These are phyloP conservation scores for Paramecium sexaurelia DNA, from an alignment of 73 alveolate species.

Conservation along the genomic window DNA sequence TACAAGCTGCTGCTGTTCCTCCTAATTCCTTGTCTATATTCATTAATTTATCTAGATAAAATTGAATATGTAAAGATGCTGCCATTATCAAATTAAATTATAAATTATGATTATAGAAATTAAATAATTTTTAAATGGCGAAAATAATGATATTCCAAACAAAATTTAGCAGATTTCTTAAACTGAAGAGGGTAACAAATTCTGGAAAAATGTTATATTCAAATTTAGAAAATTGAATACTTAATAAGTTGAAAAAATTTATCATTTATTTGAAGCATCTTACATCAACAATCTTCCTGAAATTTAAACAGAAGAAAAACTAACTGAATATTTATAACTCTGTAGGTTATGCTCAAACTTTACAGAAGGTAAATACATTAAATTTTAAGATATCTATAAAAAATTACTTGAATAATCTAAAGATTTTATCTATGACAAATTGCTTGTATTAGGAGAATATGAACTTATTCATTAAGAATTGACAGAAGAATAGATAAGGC, in stretches of 20 bases:
- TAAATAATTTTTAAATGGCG: background rate
- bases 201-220: slow-evolving; percentile 35
- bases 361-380: slow-evolving; percentile 1
- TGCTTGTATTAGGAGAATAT: slow-evolving; percentile 17
- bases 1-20: slow-evolving; percentile 39
- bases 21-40: slow-evolving; percentile 13
- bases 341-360: background rate
- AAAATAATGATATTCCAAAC: background rate
- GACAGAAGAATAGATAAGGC: background rate
- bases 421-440: background rate
- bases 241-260: background rate
- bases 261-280: background rate
- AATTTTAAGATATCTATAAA: background rate
- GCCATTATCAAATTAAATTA: background rate
- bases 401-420: background rate
- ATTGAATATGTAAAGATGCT: slow-evolving; percentile 20
- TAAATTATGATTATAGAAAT: background rate
- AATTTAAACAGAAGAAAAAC: background rate
- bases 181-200: background rate
- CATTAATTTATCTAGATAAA: slow-evolving; percentile 6
- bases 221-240: background rate
- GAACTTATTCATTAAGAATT: background rate
- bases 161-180: background rate
- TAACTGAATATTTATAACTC: background rate
- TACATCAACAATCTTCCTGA: background rate